A percentile compares a stretch with the other conserved stretches of the same genome.
These are phyloP conservation scores for Exidia glandulosa DNA, from an alignment of 768 basidiomycete species.

Conservation along the genomic window DNA sequence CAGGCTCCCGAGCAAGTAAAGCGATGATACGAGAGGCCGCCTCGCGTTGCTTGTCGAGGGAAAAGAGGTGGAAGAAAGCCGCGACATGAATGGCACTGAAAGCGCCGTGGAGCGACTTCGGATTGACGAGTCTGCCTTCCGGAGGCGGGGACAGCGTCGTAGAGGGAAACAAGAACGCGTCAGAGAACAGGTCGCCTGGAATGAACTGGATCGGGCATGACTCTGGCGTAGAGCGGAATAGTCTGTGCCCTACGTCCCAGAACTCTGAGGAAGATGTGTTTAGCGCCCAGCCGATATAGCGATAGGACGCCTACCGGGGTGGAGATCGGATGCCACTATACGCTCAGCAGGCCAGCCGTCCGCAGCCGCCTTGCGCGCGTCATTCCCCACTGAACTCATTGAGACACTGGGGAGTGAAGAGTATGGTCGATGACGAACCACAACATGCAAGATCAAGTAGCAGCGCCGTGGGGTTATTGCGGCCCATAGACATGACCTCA, in stretches of 20 bases:
- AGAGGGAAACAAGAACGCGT: neutral
- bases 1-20: neutral
- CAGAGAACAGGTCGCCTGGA: constrained; percentile 6
- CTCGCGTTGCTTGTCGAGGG: neutral
- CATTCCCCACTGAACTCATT: constrained; percentile 3
- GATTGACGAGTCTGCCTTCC: neutral
- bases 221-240: constrained; percentile 1
- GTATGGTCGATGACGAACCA: neutral
- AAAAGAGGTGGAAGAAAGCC: constrained; percentile 8
- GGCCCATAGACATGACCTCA: neutral
- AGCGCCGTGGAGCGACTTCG: constrained; percentile 1
- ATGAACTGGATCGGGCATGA: constrained; percentile 4
- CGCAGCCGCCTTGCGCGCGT: constrained; percentile 5
- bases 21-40: neutral
- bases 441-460: constrained; percentile 1
- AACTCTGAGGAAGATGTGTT: neutral
- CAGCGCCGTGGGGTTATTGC: neutral
- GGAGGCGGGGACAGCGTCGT: neutral
- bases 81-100: constrained; percentile 3
- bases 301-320: neutral
- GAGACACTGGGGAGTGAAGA: neutral
- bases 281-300: neutral
- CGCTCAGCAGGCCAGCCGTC: constrained; percentile 6
- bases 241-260: constrained; percentile 4
- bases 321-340: constrained; percentile 3